These are phyloP conservation scores for Hypoxylon rubiginosum DNA, from an alignment of 2,329 filamentous ascomycete genomes.

Conservation along the genomic window DNA sequence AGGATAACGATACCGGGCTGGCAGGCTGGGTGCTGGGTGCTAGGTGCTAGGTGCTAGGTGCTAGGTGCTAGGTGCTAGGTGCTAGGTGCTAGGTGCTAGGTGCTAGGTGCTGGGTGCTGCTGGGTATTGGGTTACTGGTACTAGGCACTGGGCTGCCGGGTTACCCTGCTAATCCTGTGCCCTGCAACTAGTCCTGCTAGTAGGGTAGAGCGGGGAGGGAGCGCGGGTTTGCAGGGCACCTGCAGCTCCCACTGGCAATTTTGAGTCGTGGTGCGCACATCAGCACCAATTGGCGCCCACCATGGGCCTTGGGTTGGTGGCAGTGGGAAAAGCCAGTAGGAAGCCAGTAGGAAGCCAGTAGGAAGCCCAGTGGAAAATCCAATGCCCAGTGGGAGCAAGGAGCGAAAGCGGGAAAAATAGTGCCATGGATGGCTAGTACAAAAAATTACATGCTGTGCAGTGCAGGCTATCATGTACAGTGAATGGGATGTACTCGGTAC, in stretches of 20 bases:
- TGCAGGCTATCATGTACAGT: constrained; percentile 18
- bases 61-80: too few species aligned
- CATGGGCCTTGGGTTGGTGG: constrained; percentile 30
- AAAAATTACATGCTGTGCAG: not conserved
- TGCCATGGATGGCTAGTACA: constrained; percentile 29
- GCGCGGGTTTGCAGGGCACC: constrained; percentile 41
- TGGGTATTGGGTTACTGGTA: not conserved
- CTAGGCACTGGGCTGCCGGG: not conserved
- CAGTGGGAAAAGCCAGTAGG: constrained; percentile 16
- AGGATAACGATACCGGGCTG: too few species aligned
- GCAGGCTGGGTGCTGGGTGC: constrained; percentile 21
- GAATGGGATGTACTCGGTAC: not conserved
- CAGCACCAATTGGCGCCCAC: constrained; percentile 36
- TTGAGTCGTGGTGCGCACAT: constrained; percentile 42
- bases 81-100: constrained; percentile 9
- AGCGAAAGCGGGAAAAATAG: constrained; percentile 39
- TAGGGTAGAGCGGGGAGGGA: constrained; percentile 26
- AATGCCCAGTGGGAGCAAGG: not conserved
- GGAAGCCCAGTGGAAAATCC: not conserved
- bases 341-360: too few species aligned
- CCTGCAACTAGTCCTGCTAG: constrained; percentile 3
- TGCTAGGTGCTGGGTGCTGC: not conserved
- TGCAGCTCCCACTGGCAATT: constrained; percentile 42
- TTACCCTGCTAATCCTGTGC: constrained; percentile 16
- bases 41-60: too few species aligned